Evolutionary conservation across 345 rosid genomes (phyloP), one percentile per base, ranked within the genome.

Genomic region (Firmiana major): DNA sequence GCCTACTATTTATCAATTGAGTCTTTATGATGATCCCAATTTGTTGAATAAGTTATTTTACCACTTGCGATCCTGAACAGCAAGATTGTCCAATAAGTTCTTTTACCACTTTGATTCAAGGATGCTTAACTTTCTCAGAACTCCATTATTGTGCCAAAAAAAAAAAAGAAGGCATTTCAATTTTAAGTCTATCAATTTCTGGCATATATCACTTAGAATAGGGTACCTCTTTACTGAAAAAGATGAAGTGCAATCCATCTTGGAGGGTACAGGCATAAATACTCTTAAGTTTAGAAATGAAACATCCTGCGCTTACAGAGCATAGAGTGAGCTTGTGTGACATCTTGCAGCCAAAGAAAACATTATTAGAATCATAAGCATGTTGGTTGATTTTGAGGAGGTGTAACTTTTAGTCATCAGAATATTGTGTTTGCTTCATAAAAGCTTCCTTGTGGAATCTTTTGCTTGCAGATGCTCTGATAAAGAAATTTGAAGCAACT

Each of bases 401-500:
- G 22, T 42, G 26, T 67, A 34, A 19, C 8, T 67, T 66, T 31
- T 69, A 48, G 46, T n/a, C 64, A 45, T 60, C 48, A 22, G n/a
- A 66, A 74, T 57, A 59, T 9, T 21, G 49, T n/a, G 5, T 38
- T 54, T 26, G 28, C 21, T 53, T 79, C 34, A 67, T 62, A 60
- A 74, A 40, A 73, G 54, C n/a, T 34, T 34, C 26, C 17, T 71
- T n/a, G 2, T 71, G 75, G 62, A 69, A 71, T 58, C 8, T 43
- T 40, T 78, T 63, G 17, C 57, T 5, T 80, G 86, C 89, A 92
- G 97, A 90, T 84, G 86, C 83, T 73, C 65, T 83, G 82, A 78
- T 90, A 76, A 86, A 82, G 87, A 81, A 81, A 60, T 72, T 80
- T 86, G 92, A 86, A 83, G 87, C 79, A 74, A 73, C 81, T 62